Percentiles rank a stretch among this genome's conserved stretches.
Evolutionary conservation across 108 stramenopile genomes (phyloP).

Genomic region (Aurantiochytrium sp.): DNA sequence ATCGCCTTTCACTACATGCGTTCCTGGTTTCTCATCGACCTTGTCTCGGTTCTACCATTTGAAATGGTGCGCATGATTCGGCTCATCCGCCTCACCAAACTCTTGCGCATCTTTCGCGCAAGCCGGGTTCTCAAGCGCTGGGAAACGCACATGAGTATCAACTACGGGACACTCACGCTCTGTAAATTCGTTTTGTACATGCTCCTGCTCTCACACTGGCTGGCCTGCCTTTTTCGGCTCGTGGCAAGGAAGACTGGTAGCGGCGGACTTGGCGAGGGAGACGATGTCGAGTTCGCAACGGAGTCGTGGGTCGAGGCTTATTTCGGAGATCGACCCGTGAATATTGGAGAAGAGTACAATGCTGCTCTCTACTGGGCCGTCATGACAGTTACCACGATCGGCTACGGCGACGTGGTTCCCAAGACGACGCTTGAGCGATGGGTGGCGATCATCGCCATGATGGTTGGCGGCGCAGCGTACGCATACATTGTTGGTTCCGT

Average conservation of each 20-base stretch:
- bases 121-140: constrained; percentile 7
- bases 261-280: background rate
- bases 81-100: background rate
- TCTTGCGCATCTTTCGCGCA: constrained; percentile 1
- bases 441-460: background rate
- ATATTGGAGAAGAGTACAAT: background rate
- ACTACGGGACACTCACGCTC: background rate
- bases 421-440: background rate
- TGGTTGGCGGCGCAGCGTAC: background rate
- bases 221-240: background rate
- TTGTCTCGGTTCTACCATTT: background rate
- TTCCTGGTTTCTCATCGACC: background rate
- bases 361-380: background rate
- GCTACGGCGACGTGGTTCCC: background rate
- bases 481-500: constrained; percentile 7
- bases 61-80: background rate
- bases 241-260: background rate
- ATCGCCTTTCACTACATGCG: background rate
- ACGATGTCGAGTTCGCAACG: background rate
- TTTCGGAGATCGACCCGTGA: background rate
- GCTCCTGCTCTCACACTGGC: background rate
- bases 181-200: background rate
- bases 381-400: constrained; percentile 13
- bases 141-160: background rate
- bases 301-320: background rate